Evolutionary conservation across 768 basidiomycete species (phyloP).

Genomic region (Sporobolomyces phaffii): DNA sequence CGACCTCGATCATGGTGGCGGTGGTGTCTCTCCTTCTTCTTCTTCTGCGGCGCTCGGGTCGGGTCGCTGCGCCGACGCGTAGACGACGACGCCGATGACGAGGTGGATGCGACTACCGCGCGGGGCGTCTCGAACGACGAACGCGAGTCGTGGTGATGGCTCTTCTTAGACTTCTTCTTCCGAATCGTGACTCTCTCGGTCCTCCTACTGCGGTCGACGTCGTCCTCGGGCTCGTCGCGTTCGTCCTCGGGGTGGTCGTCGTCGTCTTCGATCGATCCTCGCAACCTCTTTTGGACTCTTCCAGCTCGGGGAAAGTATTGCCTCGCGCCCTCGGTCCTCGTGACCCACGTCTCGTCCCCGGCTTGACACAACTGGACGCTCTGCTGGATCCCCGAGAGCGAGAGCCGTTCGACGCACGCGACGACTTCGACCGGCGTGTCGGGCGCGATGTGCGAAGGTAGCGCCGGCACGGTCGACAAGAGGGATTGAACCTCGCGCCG

Average conservation of each 20-base stretch:
- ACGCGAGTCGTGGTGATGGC: not conserved
- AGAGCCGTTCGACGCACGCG: conserved; percentile 8
- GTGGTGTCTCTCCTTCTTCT: not conserved
- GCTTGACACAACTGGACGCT: conserved; percentile 17
- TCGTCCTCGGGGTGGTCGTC: not conserved
- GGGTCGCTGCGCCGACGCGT: not conserved
- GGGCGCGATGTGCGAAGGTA: conserved; percentile 13
- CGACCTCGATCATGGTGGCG: not conserved
- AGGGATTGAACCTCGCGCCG: conserved; percentile 10
- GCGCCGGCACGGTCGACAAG: conserved; percentile 7
- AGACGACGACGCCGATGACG: not conserved
- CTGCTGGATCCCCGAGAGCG: conserved; percentile 4
- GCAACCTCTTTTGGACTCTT: conserved; percentile 1
- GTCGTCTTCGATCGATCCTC: not conserved
- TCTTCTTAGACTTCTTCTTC: conserved; percentile 7
- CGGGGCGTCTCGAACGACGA: not conserved
- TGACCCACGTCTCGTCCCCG: conserved; percentile 14
- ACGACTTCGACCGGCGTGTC: conserved; percentile 18
- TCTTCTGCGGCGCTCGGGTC: not conserved
- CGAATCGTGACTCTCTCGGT: not conserved
- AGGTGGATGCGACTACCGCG: not conserved
- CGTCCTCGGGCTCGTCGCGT: not conserved
- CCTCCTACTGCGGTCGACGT: not conserved
- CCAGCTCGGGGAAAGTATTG: conserved; percentile 4
- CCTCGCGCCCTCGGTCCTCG: conserved; percentile 11